Base-by-base conservation (phyloP, 768 basidiomycete species). In the Xerocomus spinulosus region DNA sequence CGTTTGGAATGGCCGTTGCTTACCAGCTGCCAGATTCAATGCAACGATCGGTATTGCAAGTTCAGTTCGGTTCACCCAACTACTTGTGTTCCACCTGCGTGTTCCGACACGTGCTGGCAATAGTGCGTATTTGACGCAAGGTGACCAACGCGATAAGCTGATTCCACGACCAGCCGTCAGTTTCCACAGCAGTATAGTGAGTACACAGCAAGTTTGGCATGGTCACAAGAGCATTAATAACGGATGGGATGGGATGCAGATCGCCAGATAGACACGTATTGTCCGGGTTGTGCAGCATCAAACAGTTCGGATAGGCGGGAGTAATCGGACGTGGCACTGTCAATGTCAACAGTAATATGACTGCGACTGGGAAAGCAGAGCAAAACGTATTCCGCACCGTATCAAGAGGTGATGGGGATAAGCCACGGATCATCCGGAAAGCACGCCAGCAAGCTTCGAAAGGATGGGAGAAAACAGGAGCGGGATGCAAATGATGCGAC, bases 151-250 rank as follows among this genome's bases (percentile, higher is more conserved):
- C 20, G 53, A 50, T 34, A 38, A 49, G 36, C 68, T 70, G 42
- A 59, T 53, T 33, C 49, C 50, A 54, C 39, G 45, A 48, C 30
- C 53, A 87, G 85, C 64, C 82, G 79, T 48, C 80, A 81, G 62
- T 87, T 82, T 65, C 86, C 86, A 30, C 71, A 85, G 61, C 77
- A 79, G 54, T 83, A 84, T 60, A 73, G 85, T 87, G 52, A 63
- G 83, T 70, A 33, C 41, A 43, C 24, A 42, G 25, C 43, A 48
- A 32, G 39, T 35, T 34, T 39, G n/a, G n/a, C n/a, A n/a, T 26
- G 32, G 51, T 29, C 50, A 46, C 44, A 28, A 34, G 33, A 41
- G 33, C 28, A 18, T 51, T 63, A 52, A 67, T 25, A 21, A 17
- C 32, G 38, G 29, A 24, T 38, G 42, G n/a, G 49, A 29, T 40